These are phyloP conservation scores for Tetradesmus obliquus DNA, from an alignment of 139 green algal genomes.

Conservation along the genomic window DNA sequence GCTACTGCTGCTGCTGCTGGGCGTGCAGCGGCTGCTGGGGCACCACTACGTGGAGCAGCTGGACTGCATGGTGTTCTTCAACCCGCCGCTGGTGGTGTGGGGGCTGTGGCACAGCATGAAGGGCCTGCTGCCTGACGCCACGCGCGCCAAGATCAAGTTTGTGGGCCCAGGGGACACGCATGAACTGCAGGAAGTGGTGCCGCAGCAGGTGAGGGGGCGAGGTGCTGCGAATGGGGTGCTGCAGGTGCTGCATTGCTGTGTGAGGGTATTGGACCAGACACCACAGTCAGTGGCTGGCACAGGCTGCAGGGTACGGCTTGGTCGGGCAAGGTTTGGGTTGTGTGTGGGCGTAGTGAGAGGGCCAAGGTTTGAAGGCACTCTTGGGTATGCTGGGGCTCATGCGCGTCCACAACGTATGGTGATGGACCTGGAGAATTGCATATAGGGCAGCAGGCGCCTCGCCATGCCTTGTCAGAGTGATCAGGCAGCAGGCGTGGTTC, in stretches of 20 bases:
- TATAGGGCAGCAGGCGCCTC: no score
- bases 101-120: slow-evolving; percentile 44
- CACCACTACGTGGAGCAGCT: slow-evolving; percentile 41
- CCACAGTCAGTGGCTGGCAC: not conserved
- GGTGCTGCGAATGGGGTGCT: not conserved
- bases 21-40: slow-evolving; percentile 17
- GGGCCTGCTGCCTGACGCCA: slow-evolving; percentile 42
- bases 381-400: no score
- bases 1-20: not conserved
- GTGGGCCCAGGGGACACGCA: slow-evolving; percentile 14
- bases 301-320: not conserved
- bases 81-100: slow-evolving; percentile 45
- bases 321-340: no score
- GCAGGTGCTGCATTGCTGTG: not conserved
- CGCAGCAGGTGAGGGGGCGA: not conserved
- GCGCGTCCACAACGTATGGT: no score
- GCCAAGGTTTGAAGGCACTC: no score
- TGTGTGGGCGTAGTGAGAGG: no score
- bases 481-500: no score
- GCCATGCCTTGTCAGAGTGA: no score
- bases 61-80: slow-evolving; percentile 27
- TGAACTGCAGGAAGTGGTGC: slow-evolving; percentile 22
- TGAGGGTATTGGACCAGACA: not conserved
- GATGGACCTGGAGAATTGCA: no score
- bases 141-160: slow-evolving; percentile 39